Percentiles rank a stretch among this genome's conserved stretches.
phyloP scores from a whole-genome alignment of 306 rosid species.

The Parietaria judaica region DNA sequence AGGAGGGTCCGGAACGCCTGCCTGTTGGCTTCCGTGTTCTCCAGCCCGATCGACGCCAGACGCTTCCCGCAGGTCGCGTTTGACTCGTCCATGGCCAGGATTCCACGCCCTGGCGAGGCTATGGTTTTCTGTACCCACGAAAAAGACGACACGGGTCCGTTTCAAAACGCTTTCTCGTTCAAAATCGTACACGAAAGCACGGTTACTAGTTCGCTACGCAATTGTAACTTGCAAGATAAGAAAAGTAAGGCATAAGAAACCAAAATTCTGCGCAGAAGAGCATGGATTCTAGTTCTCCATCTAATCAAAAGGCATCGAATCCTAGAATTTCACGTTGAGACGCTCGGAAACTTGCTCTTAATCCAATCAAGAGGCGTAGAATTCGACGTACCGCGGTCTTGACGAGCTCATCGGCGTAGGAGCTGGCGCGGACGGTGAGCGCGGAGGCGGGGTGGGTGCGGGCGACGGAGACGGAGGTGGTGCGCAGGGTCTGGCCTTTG shows the following conservation, averaged over 20 bases:
- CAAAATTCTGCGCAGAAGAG: not conserved
- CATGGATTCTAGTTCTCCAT: not conserved
- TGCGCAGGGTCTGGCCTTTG: slow-evolving; percentile 74
- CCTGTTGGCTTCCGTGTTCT: slow-evolving; percentile 89
- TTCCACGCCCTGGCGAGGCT: slow-evolving; percentile 89
- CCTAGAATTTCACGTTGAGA: too few species aligned
- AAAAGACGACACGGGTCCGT: not conserved
- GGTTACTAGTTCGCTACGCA: not conserved
- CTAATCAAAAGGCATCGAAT: not conserved
- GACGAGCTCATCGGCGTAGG: slow-evolving; percentile 86
- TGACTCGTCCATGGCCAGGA: slow-evolving; percentile 93
- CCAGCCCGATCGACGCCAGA: slow-evolving; percentile 82
- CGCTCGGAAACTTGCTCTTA: not conserved
- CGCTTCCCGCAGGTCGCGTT: slow-evolving; percentile 93
- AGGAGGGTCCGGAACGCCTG: slow-evolving; percentile 88
- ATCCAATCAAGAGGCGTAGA: not conserved
- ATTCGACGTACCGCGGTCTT: slow-evolving; percentile 69
- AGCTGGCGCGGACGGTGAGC: slow-evolving; percentile 60
- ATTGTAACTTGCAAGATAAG: not conserved
- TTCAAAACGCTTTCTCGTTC: not conserved
- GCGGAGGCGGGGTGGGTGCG: slow-evolving; percentile 50
- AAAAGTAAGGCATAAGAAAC: not conserved
- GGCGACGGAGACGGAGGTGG: slow-evolving; percentile 36
- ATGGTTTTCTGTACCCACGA: slow-evolving; percentile 47
- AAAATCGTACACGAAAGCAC: not conserved